Base-by-base conservation (phyloP, 805 yeast species). In the Candida nitratophila region DNA sequence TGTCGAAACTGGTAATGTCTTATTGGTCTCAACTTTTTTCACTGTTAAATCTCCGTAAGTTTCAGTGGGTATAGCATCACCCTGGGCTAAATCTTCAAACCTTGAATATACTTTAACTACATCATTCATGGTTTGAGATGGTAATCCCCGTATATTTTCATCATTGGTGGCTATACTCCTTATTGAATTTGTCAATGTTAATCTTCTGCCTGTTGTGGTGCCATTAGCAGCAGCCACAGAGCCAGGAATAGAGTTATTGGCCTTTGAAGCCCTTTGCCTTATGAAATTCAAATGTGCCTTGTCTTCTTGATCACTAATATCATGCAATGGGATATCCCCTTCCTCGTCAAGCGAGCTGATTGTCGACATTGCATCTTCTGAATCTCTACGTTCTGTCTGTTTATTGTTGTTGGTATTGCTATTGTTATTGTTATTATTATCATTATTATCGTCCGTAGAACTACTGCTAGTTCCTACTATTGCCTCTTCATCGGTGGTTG, bases 51-150 rank as follows among this genome's bases (percentile, higher is more conserved):
- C 56, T 51, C 11, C 44, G 42, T 26, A 49, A 47, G 38, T 41
- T 26, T 53, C 57, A 16, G 39, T 41, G 10, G 41, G 47, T 22
- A 2, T 31, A n/a, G 47, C 53, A 16, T 44, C 47, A 9, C 56
- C 55, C 3, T 47, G 41, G 15, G 56, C 52, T 10, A 58, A 46
- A 24, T 60, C 63, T 19, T 72, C 73, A 48, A 64, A 65, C 46
- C 74, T 75, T 2, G 81, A 76, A 50, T 77, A 78, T 40, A 74
- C 75, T 31, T 66, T 57, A 35, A 78, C 72, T n/a, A 78, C 64
- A 44, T 74, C 77, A 27, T 60, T 52, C 41, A 73, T 61, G 11
- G 54, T 64, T 48, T 76, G 72, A 1, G 77, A 51, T 2, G 76
- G 73, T 47, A 57, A 41, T 16, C 12, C 24, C 9, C 24, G 24